These are phyloP conservation scores for Sporothrix luriei DNA, from an alignment of 2,329 filamentous ascomycete species.

Conservation along the genomic window DNA sequence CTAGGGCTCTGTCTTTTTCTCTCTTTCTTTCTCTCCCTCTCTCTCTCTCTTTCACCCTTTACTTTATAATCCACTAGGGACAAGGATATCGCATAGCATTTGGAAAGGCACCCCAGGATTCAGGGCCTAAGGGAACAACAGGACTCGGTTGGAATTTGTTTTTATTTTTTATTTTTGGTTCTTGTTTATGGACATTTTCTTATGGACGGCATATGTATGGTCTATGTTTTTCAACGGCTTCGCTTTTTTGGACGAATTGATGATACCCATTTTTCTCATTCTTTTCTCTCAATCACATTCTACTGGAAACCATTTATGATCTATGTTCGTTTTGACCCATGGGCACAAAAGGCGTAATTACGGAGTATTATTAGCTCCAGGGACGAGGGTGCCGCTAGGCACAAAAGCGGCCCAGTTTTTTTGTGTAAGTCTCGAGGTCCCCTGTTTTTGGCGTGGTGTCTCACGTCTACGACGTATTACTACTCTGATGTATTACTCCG, in stretches of 20 bases:
- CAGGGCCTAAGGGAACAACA: neutral
- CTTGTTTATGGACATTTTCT: neutral
- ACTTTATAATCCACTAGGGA: neutral
- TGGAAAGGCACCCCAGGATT: constrained; percentile 14
- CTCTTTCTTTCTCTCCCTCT: neutral
- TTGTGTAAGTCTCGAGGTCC: constrained; percentile 3
- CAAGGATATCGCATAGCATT: constrained; percentile 16
- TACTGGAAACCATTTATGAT: neutral
- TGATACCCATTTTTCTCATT: constrained; percentile 30
- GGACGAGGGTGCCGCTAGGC: neutral
- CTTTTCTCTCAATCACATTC: constrained; percentile 9
- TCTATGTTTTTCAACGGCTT: constrained; percentile 12
- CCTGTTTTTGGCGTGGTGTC: neutral
- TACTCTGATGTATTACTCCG: too few relatives aligned
- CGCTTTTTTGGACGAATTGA: constrained; percentile 27
- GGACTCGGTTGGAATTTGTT: neutral
- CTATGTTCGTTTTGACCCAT: neutral
- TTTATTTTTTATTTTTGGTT: too few relatives aligned
- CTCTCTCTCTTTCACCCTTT: neutral
- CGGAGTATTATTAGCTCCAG: neutral
- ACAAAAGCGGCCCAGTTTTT: constrained; percentile 15
- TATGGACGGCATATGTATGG: neutral
- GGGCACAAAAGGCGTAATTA: neutral
- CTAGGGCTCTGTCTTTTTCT: neutral
- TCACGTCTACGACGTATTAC: neutral